Base-by-base conservation (phyloP, 345 rosid genomes). In the Ailanthus altissimus region DNA sequence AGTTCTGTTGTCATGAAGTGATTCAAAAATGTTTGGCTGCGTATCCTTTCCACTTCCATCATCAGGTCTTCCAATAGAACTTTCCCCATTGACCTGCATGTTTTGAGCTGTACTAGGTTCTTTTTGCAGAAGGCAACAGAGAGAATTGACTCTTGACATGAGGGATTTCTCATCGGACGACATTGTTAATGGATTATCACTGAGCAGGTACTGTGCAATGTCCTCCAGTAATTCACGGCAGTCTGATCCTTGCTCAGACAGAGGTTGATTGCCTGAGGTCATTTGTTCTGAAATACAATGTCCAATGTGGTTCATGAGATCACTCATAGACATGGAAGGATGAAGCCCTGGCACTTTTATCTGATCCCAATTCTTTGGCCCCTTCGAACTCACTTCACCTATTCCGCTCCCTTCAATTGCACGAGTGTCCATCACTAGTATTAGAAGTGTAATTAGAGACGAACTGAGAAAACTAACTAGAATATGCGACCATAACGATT, bases 61-160 rank as follows among this genome's bases (percentile, higher is more conserved):
- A 18, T 77, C 70, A 46, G 80, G 61, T 49, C 78, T 79, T 32
- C 72, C 82, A 25, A 36, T 63, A 45, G 80, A 81, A 77, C 67
- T 85, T 83, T 88, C 97, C 23, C 80, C 83, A 42, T 77, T 81
- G 75, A 62, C 81, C 86, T 90, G 94, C 73, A 86, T 65, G 83
- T 86, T 89, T 78, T 87, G 85, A 51, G 75, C 77, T 4, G 89
- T 26, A 13, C 77, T 53, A 6, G 86, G 77, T 50, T 97, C 99
- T 80, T 92, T 92, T 85, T 93, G 98, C 88, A 97, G 72, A 68
- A 97, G 98, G 88, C 98, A 94, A 78, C 88, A 94, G 26, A 97
- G 91, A 75, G 99, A 97, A 81, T 97, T 90, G 79, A 97, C 99
- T 85, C 99, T 89, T 56, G 99, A 89, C 97, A 97, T 97, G 47